Percentiles rank a stretch among this genome's conserved stretches.
These are phyloP conservation scores for Obelidium mucronatum DNA, from an alignment of 192 early-diverging fungal genomes.

Conservation along the genomic window DNA sequence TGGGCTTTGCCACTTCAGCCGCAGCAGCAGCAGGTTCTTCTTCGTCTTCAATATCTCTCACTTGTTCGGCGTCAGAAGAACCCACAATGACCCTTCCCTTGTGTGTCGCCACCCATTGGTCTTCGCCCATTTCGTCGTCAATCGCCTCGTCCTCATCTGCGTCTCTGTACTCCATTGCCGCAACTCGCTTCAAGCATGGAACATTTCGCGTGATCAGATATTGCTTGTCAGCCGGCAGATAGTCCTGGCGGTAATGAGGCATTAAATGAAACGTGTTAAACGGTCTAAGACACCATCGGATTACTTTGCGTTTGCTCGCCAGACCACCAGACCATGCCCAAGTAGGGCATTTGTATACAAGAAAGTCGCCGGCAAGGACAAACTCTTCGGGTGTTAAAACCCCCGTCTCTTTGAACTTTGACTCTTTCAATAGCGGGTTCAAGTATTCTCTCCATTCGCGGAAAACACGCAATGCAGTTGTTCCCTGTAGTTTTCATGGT, in stretches of 20 bases:
- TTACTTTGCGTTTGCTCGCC: constrained; percentile 68
- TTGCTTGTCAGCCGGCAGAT: constrained; percentile 79
- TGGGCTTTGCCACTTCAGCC: not conserved
- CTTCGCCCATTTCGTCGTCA: constrained; percentile 56
- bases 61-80: constrained; percentile 27
- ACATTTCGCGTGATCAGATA: constrained; percentile 96
- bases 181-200: constrained; percentile 87
- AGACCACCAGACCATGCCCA: constrained; percentile 87
- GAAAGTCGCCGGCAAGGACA: constrained; percentile 94
- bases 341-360: constrained; percentile 98
- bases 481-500: constrained; percentile 8
- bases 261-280: not conserved
- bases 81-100: constrained; percentile 46
- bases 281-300: too few relatives aligned
- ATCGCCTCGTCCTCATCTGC: constrained; percentile 44
- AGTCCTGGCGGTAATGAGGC: too few relatives aligned
- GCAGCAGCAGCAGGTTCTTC: constrained; percentile 47
- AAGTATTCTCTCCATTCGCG: constrained; percentile 83
- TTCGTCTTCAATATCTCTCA: constrained; percentile 71
- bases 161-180: constrained; percentile 77
- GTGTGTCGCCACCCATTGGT: constrained; percentile 89
- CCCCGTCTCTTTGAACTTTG: constrained; percentile 95
- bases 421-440: constrained; percentile 90
- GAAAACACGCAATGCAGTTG: constrained; percentile 43
- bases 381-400: constrained; percentile 98